Evolutionary conservation across 495 filamentous ascomycete genomes (phyloP).

Genomic region (Clohesyomyces aquaticus): DNA sequence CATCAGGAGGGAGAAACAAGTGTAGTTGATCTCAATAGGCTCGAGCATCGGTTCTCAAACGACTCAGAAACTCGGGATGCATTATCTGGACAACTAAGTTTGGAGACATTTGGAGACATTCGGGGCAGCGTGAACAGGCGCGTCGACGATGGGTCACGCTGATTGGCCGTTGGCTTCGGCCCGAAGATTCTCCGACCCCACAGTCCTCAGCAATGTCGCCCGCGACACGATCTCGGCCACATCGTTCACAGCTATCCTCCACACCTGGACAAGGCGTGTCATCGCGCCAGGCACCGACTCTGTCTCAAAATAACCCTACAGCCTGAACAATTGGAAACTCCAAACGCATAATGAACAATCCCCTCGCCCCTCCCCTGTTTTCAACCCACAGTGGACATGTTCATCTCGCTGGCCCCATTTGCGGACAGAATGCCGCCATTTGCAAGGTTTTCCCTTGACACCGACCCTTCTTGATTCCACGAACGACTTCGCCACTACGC

Average conservation of each 20-base stretch:
- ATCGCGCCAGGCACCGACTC: too few relatives aligned
- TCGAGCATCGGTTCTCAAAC: slow-evolving; percentile 1
- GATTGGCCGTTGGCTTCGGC: slow-evolving; percentile 4
- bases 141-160: background rate
- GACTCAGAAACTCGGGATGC: slow-evolving; percentile 3
- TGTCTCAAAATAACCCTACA: too few relatives aligned
- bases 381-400: slow-evolving; percentile 16
- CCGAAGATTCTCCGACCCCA: background rate
- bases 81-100: background rate
- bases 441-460: background rate
- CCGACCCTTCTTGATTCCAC: background rate
- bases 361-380: slow-evolving; percentile 17
- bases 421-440: slow-evolving; percentile 16
- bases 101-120: too few relatives aligned
- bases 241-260: too few relatives aligned
- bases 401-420: slow-evolving; percentile 21
- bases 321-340: too few relatives aligned
- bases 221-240: too few relatives aligned
- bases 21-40: background rate
- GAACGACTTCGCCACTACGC: slow-evolving; percentile 4
- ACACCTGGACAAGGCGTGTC: too few relatives aligned
- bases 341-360: slow-evolving; percentile 26
- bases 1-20: background rate
- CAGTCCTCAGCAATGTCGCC: background rate
- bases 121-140: background rate